Percentiles rank a stretch among this genome's conserved stretches.
phyloP scores from a whole-genome alignment of 2,329 filamentous ascomycete genomes.

The Emmonsia crescens region DNA sequence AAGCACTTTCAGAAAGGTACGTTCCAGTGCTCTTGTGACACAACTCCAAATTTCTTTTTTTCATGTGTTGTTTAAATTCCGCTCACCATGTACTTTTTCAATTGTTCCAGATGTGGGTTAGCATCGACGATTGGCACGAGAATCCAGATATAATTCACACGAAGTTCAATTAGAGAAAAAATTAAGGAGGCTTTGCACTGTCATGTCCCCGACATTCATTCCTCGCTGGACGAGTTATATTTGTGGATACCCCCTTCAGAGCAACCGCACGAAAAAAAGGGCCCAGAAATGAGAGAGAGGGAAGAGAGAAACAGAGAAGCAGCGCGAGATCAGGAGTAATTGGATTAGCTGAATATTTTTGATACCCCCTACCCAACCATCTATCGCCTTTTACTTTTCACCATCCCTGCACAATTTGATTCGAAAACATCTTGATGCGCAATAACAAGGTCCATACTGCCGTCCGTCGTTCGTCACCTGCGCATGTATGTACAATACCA shows the following conservation, averaged over 20 bases:
- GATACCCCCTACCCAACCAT: background rate
- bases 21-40: constrained; percentile 16
- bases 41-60: constrained; percentile 1
- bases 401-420: background rate
- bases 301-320: background rate
- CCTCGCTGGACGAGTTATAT: constrained; percentile 4
- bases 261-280: background rate
- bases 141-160: constrained; percentile 98
- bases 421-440: background rate
- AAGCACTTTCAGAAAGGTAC: constrained; percentile 96
- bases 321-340: constrained; percentile 1
- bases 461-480: background rate
- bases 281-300: background rate
- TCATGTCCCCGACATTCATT: background rate
- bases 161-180: constrained; percentile 64
- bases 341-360: background rate
- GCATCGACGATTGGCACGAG: constrained; percentile 99
- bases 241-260: background rate
- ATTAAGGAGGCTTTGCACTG: background rate
- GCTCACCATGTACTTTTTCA: background rate
- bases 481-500: background rate
- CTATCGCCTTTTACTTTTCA: background rate
- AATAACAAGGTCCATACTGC: background rate
- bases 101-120: constrained; percentile 87
- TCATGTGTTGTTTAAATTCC: background rate